Evolutionary conservation across 495 filamentous ascomycete species (phyloP).

Genomic region (Aspergillus leporis): DNA sequence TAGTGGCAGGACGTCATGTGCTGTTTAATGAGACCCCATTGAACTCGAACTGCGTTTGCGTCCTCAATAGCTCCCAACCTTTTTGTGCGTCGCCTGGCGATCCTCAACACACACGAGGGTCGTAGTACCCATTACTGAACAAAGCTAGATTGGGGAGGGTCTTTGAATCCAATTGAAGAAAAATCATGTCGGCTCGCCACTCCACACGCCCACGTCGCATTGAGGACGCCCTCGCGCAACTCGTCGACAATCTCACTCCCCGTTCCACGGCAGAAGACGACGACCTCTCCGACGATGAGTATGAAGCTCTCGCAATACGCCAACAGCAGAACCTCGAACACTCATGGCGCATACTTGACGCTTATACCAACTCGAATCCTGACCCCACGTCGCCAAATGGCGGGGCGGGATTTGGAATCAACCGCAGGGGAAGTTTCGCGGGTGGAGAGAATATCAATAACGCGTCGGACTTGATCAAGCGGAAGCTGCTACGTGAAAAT

Average conservation of each 20-base stretch:
- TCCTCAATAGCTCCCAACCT: neutral
- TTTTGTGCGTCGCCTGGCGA: neutral
- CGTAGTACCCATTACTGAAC: neutral
- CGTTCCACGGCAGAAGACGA: conserved; percentile 32
- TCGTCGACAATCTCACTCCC: conserved; percentile 53
- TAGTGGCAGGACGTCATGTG: conserved; percentile 12
- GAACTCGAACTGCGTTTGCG: conserved; percentile 1
- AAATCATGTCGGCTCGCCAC: conserved; percentile 40
- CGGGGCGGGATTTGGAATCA: conserved; percentile 19
- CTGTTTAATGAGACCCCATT: conserved; percentile 1
- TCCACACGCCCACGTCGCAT: conserved; percentile 47
- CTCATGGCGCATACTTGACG: conserved; percentile 45
- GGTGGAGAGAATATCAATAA: conserved; percentile 71
- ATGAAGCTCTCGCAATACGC: conserved; percentile 42
- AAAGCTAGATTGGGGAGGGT: neutral
- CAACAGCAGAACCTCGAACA: conserved; percentile 43
- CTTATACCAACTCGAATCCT: conserved; percentile 27
- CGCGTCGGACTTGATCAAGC: conserved; percentile 87
- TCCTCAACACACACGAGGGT: neutral
- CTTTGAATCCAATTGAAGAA: neutral
- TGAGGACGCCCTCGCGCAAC: conserved; percentile 56
- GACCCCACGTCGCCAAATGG: conserved; percentile 34
- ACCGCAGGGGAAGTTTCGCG: conserved; percentile 37
- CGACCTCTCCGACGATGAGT: conserved; percentile 41
- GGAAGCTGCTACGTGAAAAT: conserved; percentile 73